Evolutionary conservation across 1,284 basidiomycete genomes (phyloP).

Genomic region (Schizopora paradoxa): DNA sequence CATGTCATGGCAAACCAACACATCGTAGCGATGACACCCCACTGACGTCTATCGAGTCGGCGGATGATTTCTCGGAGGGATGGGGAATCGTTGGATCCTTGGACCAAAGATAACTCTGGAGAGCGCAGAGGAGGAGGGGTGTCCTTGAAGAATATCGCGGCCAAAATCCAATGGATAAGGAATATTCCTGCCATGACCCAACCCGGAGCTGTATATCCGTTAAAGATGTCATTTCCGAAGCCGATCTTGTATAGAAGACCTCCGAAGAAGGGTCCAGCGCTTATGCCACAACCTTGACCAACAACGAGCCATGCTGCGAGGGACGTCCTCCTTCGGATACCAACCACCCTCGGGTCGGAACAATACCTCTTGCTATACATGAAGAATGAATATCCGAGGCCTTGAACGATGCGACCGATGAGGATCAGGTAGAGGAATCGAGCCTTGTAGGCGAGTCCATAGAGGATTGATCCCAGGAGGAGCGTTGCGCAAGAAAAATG

Average conservation of each 20-base stretch:
- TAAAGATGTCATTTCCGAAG: slow-evolving; percentile 45
- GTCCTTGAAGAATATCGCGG: slow-evolving; percentile 45
- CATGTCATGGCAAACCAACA: slow-evolving; percentile 70
- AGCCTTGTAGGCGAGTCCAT: slow-evolving; percentile 41
- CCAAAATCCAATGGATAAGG: slow-evolving; percentile 43
- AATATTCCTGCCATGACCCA: slow-evolving; percentile 61
- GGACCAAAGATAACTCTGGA: slow-evolving; percentile 3
- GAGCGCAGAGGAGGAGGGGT: slow-evolving; percentile 26
- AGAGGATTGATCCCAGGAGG: slow-evolving; percentile 40
- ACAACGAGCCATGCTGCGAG: slow-evolving; percentile 61
- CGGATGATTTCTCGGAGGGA: too few relatives aligned
- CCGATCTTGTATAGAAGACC: slow-evolving; percentile 58
- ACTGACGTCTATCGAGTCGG: too few relatives aligned
- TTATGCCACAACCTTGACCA: slow-evolving; percentile 60
- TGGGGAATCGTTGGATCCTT: slow-evolving; percentile 13
- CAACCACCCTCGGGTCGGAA: slow-evolving; percentile 61
- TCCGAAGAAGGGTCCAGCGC: slow-evolving; percentile 59
- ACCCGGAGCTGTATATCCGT: slow-evolving; percentile 61
- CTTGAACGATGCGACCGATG: slow-evolving; percentile 44
- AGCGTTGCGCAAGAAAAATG: slow-evolving; percentile 39
- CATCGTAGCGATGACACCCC: slow-evolving; percentile 58
- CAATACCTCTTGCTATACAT: slow-evolving; percentile 57
- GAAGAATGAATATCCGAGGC: slow-evolving; percentile 43
- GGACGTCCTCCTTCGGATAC: slow-evolving; percentile 56
- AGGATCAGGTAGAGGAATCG: slow-evolving; percentile 46